Evolutionary conservation across 1,284 basidiomycete species (phyloP).

Genomic region (Ceratobasidium sp.): DNA sequence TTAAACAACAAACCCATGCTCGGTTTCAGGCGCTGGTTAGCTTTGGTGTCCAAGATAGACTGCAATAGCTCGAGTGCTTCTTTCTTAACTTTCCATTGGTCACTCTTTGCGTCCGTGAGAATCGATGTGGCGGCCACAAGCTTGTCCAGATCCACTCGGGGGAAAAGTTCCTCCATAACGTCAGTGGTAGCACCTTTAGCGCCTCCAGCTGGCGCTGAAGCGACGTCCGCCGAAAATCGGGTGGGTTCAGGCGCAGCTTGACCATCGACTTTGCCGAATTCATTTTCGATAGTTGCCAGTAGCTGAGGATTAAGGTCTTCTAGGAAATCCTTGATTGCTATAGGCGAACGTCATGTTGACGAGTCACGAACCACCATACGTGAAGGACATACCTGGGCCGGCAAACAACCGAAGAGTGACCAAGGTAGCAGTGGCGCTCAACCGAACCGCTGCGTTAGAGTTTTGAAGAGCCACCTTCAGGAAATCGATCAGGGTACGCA

Average conservation of each 20-base stretch:
- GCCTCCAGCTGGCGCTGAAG: slow-evolving; percentile 56
- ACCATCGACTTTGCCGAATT: slow-evolving; percentile 95
- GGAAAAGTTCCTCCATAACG: slow-evolving; percentile 92
- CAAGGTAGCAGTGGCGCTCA: slow-evolving; percentile 93
- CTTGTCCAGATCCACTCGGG: slow-evolving; percentile 92
- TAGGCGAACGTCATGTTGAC: slow-evolving; percentile 39
- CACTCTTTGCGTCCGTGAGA: slow-evolving; percentile 83
- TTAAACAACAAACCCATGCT: slow-evolving; percentile 75
- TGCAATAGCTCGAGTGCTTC: slow-evolving; percentile 91
- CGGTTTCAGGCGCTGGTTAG: slow-evolving; percentile 92
- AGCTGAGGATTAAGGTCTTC: slow-evolving; percentile 96
- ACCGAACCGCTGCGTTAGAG: slow-evolving; percentile 93
- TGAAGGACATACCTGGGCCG: slow-evolving; percentile 74
- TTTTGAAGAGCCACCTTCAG: slow-evolving; percentile 89
- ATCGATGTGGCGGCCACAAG: slow-evolving; percentile 88
- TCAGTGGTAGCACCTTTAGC: slow-evolving; percentile 64
- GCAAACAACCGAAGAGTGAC: slow-evolving; percentile 94
- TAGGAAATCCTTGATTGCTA: slow-evolving; percentile 90
- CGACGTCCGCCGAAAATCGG: slow-evolving; percentile 78
- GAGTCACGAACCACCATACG: slow-evolving; percentile 4
- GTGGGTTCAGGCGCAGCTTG: slow-evolving; percentile 83
- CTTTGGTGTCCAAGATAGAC: slow-evolving; percentile 85
- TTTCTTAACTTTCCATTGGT: slow-evolving; percentile 98
- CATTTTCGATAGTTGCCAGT: slow-evolving; percentile 87
- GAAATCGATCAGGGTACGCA: slow-evolving; percentile 90